Base-by-base conservation (phyloP, 495 filamentous ascomycete species). In the Annulohypoxylon bovei region DNA sequence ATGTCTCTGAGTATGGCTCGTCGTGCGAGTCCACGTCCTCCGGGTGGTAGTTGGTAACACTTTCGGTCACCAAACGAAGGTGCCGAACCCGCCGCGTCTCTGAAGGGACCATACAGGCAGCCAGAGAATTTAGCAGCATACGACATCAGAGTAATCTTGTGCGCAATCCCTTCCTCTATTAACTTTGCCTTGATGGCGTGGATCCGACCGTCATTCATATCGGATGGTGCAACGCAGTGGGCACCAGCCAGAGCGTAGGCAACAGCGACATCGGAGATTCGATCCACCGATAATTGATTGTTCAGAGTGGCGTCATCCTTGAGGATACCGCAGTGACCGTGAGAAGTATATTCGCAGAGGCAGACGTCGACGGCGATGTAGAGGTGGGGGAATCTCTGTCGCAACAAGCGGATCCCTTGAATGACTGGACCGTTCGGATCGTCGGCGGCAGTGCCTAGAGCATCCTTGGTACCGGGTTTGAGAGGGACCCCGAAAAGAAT, bases 151-250 rank as follows among this genome's bases (percentile, higher is more conserved):
- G 97, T 88, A 7, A 92, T 88, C 73, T 90, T 91, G 77, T 99
- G 95, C 9, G 92, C 92, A 72, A 98, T 88, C 59, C 94, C 94
- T 27, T 90, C 88, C 77, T 97, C 93, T 55, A 97, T 97, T 64
- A 99, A 81, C 80, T 97, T 97, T 33, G 97, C 86, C 81, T 99
- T 99, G 76, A 98, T 99, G 61, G 94, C 95, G 49, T 93, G 90
- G 63, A 99, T 93, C 65, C 95, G 91, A 42, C 95, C 95, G 75
- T 99, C 95, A 76, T 99, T 99, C 95, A 99, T 99, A 80, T 99
- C 95, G 14, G 92, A 95, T 0, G 95, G 95, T 0, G 95, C 95
- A 33, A 99, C 94, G 79, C 94, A 98, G 78, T 99, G 95, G 1
- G 94, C 95, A 60, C 95, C 95, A 25, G 95, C 96, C 70, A 88